phyloP scores from a whole-genome alignment of 225 moss, liverwort and hornwort genomes.

The Physcomitrium patens region DNA sequence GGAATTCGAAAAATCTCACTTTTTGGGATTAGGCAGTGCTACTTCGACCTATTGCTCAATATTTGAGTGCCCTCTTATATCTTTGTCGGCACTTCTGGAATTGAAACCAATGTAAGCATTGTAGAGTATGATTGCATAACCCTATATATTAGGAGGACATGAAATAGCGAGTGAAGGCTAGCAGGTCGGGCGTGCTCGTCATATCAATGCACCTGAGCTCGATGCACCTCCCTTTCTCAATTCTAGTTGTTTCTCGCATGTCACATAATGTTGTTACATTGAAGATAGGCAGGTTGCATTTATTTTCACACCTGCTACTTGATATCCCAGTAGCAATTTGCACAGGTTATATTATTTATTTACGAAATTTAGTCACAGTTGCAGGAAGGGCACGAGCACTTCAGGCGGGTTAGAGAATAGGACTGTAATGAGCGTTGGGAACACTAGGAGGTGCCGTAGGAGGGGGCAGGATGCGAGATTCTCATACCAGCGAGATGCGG shows the following conservation, averaged over 20 bases:
- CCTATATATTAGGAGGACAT: constrained; percentile 1
- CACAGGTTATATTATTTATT: constrained; percentile 7
- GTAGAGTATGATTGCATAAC: background rate
- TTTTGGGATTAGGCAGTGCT: background rate
- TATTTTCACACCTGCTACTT: background rate
- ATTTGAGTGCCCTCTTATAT: background rate
- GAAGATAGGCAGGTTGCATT: background rate
- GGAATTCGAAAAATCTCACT: background rate
- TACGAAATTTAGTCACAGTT: background rate
- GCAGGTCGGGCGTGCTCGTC: background rate
- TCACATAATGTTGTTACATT: background rate
- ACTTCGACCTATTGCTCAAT: background rate
- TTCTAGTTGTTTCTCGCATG: constrained; percentile 1
- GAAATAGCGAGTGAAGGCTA: background rate
- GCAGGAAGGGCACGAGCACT: constrained; percentile 36
- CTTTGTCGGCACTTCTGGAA: background rate
- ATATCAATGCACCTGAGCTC: background rate
- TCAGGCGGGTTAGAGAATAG: constrained; percentile 41
- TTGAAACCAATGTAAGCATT: constrained; percentile 5
- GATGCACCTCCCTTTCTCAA: background rate
- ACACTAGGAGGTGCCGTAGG: constrained; percentile 38
- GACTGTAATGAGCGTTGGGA: constrained; percentile 49
- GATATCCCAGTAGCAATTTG: constrained; percentile 5
- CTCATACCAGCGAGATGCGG: constrained; percentile 64
- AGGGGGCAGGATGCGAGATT: constrained; percentile 62